Percentiles rank a stretch among this genome's conserved stretches.
These are phyloP conservation scores for Candida odintsovae DNA, from an alignment of 805 yeast genomes.

Conservation along the genomic window DNA sequence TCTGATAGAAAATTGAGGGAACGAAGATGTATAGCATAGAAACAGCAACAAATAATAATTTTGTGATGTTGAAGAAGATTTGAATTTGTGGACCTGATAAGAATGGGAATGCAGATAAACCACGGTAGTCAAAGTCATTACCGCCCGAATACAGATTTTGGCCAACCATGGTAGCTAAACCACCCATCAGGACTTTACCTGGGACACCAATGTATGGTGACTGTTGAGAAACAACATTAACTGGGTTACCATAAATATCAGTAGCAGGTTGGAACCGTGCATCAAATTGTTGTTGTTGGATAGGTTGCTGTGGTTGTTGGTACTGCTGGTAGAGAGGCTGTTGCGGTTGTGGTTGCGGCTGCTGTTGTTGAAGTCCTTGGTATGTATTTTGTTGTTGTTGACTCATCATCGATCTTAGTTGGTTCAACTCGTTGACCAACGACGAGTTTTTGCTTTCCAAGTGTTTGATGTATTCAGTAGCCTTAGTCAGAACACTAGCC, in stretches of 20 bases:
- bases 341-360: constrained; percentile 1
- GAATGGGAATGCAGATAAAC: constrained; percentile 38
- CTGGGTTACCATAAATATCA: constrained; percentile 20
- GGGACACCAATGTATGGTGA: constrained; percentile 21
- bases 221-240: constrained; percentile 20
- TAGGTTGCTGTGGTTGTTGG: constrained; percentile 9
- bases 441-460: constrained; percentile 40
- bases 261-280: constrained; percentile 21
- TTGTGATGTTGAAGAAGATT: constrained; percentile 22
- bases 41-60: constrained; percentile 22
- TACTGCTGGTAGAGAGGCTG: constrained; percentile 1
- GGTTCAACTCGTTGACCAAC: constrained; percentile 47
- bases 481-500: constrained; percentile 71
- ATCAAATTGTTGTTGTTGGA: constrained; percentile 2
- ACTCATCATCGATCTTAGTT: constrained; percentile 28
- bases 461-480: constrained; percentile 75
- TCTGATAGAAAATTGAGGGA: constrained; percentile 12
- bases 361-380: constrained; percentile 15
- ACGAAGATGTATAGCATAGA: constrained; percentile 16
- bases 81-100: constrained; percentile 23
- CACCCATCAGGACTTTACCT: constrained; percentile 40
- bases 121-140: constrained; percentile 33
- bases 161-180: constrained; percentile 44
- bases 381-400: constrained; percentile 8
- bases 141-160: constrained; percentile 24